These are phyloP conservation scores for Gastrolobium villosum DNA, from an alignment of 306 rosid species.

Conservation along the genomic window DNA sequence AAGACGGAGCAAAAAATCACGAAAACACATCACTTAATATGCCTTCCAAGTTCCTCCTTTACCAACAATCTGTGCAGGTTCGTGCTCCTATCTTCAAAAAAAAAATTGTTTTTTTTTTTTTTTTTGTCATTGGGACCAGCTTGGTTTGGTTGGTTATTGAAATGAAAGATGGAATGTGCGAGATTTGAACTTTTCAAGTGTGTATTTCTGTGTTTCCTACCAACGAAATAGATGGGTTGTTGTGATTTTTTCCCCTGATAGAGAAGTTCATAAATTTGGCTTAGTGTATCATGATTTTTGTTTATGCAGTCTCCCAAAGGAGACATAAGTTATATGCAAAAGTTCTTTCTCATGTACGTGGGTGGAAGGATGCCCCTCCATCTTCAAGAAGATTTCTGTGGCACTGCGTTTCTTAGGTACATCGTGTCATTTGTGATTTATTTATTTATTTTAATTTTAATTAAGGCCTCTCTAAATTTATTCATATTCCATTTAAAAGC, in stretches of 20 bases:
- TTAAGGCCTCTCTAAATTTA: neutral
- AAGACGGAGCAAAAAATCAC: conserved; percentile 34
- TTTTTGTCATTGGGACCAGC: conserved; percentile 6
- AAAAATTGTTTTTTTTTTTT: neutral
- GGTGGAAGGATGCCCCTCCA: conserved; percentile 92
- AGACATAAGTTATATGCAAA: conserved; percentile 89
- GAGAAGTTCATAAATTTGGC: conserved; percentile 35
- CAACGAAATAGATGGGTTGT: conserved; percentile 1
- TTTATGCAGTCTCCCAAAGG: conserved; percentile 87
- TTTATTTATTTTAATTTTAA: neutral
- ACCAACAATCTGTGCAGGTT: conserved; percentile 95
- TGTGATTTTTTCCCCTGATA: neutral
- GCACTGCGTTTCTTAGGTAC: conserved; percentile 92
- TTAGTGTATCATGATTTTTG: conserved; percentile 41
- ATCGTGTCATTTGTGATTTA: neutral
- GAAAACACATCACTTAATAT: conserved; percentile 56
- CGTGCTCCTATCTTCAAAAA: conserved; percentile 26
- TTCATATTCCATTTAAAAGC: neutral
- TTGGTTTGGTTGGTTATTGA: conserved; percentile 22
- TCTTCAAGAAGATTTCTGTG: conserved; percentile 94
- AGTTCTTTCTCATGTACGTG: conserved; percentile 89
- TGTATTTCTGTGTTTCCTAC: neutral
- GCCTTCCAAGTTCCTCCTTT: conserved; percentile 88
- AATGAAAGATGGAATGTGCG: conserved; percentile 21
- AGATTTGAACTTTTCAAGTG: neutral